Conservation (phyloP, 2,329 filamentous ascomycete species). For the Clonostachys chloroleuca region DNA sequence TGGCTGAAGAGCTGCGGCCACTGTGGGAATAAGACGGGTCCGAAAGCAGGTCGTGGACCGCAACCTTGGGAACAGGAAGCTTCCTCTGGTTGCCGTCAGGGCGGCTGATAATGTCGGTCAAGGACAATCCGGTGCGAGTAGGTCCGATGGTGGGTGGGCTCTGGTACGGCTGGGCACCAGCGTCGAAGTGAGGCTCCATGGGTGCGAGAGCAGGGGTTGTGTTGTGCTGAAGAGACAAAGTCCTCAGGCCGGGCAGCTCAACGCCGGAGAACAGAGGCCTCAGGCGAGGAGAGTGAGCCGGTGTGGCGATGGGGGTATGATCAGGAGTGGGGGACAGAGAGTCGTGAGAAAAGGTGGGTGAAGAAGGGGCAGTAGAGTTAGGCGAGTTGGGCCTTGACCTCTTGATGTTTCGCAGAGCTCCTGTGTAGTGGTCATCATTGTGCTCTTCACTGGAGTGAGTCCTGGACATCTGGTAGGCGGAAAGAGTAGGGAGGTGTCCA, state of each 20-base stretch:
- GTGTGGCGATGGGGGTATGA: constrained; percentile 96
- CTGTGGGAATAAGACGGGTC: constrained; percentile 64
- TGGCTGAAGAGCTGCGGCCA: constrained; percentile 71
- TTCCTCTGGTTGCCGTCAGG: constrained; percentile 86
- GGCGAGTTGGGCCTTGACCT: constrained; percentile 90
- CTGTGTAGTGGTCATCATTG: constrained; percentile 70
- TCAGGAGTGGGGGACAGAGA: constrained; percentile 93
- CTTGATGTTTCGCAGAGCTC: constrained; percentile 69
- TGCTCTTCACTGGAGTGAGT: constrained; percentile 79
- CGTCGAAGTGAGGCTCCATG: constrained; percentile 51
- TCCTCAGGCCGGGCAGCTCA: constrained; percentile 82
- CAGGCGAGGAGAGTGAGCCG: constrained; percentile 88
- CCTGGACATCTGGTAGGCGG: constrained; percentile 91
- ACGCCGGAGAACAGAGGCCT: constrained; percentile 66
- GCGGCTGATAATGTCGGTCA: constrained; percentile 89
- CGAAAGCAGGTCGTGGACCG: constrained; percentile 78
- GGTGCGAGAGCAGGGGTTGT: constrained; percentile 52
- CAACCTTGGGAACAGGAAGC: constrained; percentile 84
- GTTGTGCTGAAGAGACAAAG: constrained; percentile 47
- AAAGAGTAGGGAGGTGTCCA: constrained; percentile 69
- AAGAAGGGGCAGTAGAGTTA: constrained; percentile 92
- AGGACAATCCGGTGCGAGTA: constrained; percentile 65
- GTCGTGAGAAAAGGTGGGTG: constrained; percentile 93
- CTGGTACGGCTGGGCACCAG: constrained; percentile 44
- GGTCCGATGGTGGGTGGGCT: constrained; percentile 36